phyloP scores from a whole-genome alignment of 108 stramenopile genomes.

The Schizochytrium sp. region DNA sequence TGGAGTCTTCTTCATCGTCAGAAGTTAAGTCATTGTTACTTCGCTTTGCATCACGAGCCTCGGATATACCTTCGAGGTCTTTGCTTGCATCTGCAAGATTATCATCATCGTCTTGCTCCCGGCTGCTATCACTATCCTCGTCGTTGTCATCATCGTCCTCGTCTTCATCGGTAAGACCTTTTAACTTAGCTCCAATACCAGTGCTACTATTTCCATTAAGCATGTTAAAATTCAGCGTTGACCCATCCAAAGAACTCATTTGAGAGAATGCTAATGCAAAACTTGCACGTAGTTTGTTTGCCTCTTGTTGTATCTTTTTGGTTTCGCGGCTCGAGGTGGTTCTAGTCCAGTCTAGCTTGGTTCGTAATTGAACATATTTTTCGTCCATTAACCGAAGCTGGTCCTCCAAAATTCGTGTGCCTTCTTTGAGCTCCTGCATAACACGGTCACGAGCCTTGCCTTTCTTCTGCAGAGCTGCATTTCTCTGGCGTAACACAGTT shows the following conservation, averaged over 20 bases:
- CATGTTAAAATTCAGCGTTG: conserved; percentile 9
- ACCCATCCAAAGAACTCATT: conserved; percentile 9
- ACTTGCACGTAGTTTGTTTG: conserved; percentile 20
- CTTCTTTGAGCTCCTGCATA: conserved; percentile 79
- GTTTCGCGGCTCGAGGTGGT: conserved; percentile 25
- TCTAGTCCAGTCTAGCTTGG: conserved; percentile 82
- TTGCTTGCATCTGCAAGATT: background rate
- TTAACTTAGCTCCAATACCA: background rate
- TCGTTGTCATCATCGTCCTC: background rate
- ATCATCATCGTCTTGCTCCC: background rate
- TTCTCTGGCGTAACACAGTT: conserved; percentile 66
- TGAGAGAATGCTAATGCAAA: conserved; percentile 55
- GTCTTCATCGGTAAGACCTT: background rate
- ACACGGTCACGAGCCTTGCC: conserved; percentile 74
- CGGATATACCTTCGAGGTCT: background rate
- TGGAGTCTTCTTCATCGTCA: too few relatives aligned
- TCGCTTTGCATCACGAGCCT: too few relatives aligned
- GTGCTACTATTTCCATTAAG: background rate
- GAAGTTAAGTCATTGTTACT: too few relatives aligned
- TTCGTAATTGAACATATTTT: conserved; percentile 81
- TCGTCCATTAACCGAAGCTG: conserved; percentile 84
- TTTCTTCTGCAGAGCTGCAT: conserved; percentile 69
- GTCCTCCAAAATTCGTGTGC: conserved; percentile 79
- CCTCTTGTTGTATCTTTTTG: conserved; percentile 42
- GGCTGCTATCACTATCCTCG: background rate